Evolutionary conservation across 1,284 basidiomycete species (phyloP).

Genomic region (Abortiporus biennis): DNA sequence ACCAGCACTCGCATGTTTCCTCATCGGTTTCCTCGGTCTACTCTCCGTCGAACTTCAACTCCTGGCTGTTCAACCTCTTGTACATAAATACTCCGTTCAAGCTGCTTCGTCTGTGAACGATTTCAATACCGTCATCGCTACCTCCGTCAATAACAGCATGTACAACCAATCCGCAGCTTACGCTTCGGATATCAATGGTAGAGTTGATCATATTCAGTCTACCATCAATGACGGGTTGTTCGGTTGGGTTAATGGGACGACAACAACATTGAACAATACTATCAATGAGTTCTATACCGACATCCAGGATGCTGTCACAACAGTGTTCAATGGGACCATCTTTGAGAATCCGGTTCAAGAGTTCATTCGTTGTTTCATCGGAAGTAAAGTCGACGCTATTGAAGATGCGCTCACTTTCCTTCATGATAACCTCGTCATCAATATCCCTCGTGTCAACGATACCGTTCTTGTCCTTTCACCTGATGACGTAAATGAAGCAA

Average conservation of each 20-base stretch:
- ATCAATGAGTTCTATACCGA: constrained; percentile 72
- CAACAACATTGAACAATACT: constrained; percentile 79
- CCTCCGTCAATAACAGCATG: constrained; percentile 76
- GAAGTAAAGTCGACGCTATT: constrained; percentile 82
- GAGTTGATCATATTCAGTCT: constrained; percentile 63
- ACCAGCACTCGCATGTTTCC: constrained; percentile 82
- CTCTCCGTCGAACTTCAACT: constrained; percentile 86
- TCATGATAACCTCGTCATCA: constrained; percentile 78
- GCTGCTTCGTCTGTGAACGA: constrained; percentile 55
- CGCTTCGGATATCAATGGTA: constrained; percentile 69
- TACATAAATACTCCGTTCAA: constrained; percentile 53
- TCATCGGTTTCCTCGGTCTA: constrained; percentile 88
- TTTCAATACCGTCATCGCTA: constrained; percentile 69
- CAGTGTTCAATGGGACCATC: constrained; percentile 78
- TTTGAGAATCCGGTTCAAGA: constrained; percentile 79
- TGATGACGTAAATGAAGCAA: constrained; percentile 65
- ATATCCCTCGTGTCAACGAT: constrained; percentile 71
- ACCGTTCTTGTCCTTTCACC: constrained; percentile 74
- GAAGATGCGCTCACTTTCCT: constrained; percentile 90
- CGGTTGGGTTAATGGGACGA: constrained; percentile 93
- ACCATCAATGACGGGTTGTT: constrained; percentile 85
- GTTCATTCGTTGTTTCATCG: constrained; percentile 86
- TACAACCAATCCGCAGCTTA: constrained; percentile 74
- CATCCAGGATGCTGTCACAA: constrained; percentile 61
- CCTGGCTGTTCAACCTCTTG: constrained; percentile 65